A percentile compares a stretch with the other conserved stretches of the same genome.
These are phyloP conservation scores for Pseudogymnoascus sp. DNA, from an alignment of 2,329 filamentous ascomycete genomes.

Conservation along the genomic window DNA sequence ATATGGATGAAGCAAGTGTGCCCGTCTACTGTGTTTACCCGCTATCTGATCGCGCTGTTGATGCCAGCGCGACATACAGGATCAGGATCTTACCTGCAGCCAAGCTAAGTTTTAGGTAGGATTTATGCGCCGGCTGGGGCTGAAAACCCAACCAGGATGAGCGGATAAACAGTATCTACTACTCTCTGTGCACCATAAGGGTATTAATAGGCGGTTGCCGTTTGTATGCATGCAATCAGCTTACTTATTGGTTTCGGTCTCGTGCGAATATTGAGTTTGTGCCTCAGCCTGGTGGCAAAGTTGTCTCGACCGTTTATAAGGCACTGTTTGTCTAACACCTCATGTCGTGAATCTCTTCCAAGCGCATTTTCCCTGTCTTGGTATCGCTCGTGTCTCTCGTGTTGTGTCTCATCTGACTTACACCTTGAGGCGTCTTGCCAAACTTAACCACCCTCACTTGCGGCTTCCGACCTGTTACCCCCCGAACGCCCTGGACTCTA, in stretches of 20 bases:
- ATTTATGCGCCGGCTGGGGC: neutral
- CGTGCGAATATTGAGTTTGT: neutral
- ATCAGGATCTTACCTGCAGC: neutral
- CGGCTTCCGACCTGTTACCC: neutral
- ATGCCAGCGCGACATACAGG: neutral
- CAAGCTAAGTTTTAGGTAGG: neutral
- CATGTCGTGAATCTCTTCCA: neutral
- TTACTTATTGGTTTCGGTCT: neutral
- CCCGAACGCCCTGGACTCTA: neutral
- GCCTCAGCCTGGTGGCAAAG: neutral
- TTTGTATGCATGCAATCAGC: conserved; percentile 2
- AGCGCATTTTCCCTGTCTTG: neutral
- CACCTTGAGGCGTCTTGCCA: neutral
- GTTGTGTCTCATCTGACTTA: neutral
- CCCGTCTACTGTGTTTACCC: neutral
- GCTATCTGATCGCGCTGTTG: neutral
- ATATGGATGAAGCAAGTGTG: neutral
- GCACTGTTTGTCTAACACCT: neutral
- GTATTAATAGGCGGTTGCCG: neutral
- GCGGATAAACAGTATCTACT: neutral
- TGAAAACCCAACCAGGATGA: neutral
- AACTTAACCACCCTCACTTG: neutral
- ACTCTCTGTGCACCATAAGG: neutral
- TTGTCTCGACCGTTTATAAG: neutral
- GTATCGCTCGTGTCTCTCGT: neutral